Percentiles rank a stretch among this genome's conserved stretches.
phyloP scores from a whole-genome alignment of 148 eudicot genomes.

The Chenopodium album region DNA sequence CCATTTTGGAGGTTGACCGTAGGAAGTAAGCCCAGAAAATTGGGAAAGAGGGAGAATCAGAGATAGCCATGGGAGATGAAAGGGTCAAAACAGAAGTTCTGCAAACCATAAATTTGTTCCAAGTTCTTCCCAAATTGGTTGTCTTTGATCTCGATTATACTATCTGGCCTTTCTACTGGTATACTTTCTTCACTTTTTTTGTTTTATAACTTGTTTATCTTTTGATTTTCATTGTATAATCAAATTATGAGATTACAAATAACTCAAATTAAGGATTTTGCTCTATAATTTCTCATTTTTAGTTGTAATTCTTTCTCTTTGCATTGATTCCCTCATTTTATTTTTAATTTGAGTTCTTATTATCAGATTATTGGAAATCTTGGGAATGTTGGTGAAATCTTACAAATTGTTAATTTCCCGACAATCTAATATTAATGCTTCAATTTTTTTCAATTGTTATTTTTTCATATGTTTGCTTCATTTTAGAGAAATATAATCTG shows the following conservation, averaged over 20 bases:
- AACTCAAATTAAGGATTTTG: not conserved
- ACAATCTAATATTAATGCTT: not conserved
- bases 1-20: no score
- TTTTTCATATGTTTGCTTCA: not conserved
- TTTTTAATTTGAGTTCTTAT: no score
- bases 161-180: conserved; percentile 81
- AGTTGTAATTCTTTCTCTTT: no score
- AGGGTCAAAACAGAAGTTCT: conserved; percentile 54
- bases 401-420: no score
- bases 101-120: conserved; percentile 47
- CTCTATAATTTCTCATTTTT: no score
- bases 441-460: not conserved
- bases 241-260: not conserved
- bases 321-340: no score
- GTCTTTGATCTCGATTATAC: conserved; percentile 82
- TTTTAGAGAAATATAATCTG: not conserved
- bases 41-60: conserved; percentile 2
- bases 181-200: not conserved
- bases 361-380: no score
- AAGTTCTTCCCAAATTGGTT: conserved; percentile 59
- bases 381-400: no score
- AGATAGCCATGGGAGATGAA: conserved; percentile 48
- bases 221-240: not conserved
- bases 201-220: not conserved
- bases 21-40: not conserved